Conservation (phyloP, 2,329 filamentous ascomycete genomes). For the Alternaria dauci region DNA sequence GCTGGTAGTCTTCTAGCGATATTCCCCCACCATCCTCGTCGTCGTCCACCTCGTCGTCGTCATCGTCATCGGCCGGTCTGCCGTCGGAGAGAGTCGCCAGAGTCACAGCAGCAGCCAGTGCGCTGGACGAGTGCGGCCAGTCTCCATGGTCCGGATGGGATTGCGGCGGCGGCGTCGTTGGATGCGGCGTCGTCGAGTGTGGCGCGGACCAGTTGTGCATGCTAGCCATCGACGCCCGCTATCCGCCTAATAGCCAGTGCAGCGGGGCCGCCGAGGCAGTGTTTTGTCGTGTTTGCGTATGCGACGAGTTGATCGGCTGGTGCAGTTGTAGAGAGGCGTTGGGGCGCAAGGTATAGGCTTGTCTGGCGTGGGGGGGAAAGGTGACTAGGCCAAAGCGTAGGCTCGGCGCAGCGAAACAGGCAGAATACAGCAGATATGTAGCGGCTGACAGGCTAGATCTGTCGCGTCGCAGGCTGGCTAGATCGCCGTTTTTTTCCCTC, state of each 20-base stretch:
- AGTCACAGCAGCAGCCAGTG: conserved; percentile 36
- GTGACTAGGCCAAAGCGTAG: conserved; percentile 18
- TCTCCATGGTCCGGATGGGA: conserved; percentile 7
- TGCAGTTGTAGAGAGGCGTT: conserved; percentile 20
- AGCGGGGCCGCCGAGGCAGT: conserved; percentile 22
- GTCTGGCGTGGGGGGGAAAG: conserved; percentile 11
- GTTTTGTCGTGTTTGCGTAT: neutral
- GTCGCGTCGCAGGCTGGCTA: conserved; percentile 6
- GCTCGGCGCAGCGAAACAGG: conserved; percentile 20
- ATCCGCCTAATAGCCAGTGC: conserved; percentile 21
- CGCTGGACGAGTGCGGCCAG: conserved; percentile 30
- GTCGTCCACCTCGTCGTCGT: conserved; percentile 12
- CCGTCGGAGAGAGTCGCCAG: conserved; percentile 43
- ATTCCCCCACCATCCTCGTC: conserved; percentile 39
- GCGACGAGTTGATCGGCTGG: conserved; percentile 9
- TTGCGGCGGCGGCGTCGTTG: conserved; percentile 19
- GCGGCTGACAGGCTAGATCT: conserved; percentile 7
- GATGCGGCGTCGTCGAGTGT: conserved; percentile 23
- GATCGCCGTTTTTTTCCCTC: neutral
- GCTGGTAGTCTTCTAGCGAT: conserved; percentile 30
- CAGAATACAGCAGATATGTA: conserved; percentile 20
- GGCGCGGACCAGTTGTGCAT: conserved; percentile 23
- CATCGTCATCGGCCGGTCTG: conserved; percentile 29
- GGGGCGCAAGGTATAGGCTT: conserved; percentile 25
- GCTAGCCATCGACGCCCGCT: conserved; percentile 40